Base-by-base conservation (phyloP, 1,284 basidiomycete species). In the Austropuccinia psidii region DNA sequence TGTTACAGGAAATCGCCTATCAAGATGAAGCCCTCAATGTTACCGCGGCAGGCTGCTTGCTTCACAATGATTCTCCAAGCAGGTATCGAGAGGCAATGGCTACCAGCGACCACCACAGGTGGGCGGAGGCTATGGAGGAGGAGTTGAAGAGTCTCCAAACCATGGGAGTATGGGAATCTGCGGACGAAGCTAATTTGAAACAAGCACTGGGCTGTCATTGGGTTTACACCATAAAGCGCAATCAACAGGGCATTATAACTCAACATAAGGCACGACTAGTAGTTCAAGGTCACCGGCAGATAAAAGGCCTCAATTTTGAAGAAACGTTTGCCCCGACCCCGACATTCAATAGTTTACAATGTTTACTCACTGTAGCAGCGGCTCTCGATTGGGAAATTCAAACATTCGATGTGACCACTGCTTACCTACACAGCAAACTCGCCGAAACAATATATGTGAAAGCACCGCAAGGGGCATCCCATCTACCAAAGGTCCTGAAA, bases 291-390 rank as follows among this genome's bases (percentile, higher is more conserved):
- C 52, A 49, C 31, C 19, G 13, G 2, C 64, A 52, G 13, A n/a
- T 45, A 7, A 29, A 52, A 11, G 47, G 45, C 0, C 31, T 67
- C 13, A 37, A 52, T 52, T 35, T 50, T 5, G 31, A 27, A 2
- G 47, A 52, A n/a, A 50, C 43, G 1, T 67, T 67, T 35, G 50
- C 64, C 2, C 31, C 64, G 1, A 57, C 68, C 3, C 45, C 66
- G 9, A 68, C 66, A 21, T 68, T 68, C 21, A n/a, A 49, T 11
- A 21, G 19, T 1, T 33, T 55, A 29, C 50, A 39, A 5, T n/a
- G 39, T 8, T 17, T 68, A 2, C 15, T 57, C 2, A 19, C 39
- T 1, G 45, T 68, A 0, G 33, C 66, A 1, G 49, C 66, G 11
- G 8, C 15, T 7, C 8, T 41, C n/a, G 1, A 1, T 0, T 55